Evolutionary conservation across 345 rosid genomes (phyloP).

Genomic region (Pseudoturritis turrita): DNA sequence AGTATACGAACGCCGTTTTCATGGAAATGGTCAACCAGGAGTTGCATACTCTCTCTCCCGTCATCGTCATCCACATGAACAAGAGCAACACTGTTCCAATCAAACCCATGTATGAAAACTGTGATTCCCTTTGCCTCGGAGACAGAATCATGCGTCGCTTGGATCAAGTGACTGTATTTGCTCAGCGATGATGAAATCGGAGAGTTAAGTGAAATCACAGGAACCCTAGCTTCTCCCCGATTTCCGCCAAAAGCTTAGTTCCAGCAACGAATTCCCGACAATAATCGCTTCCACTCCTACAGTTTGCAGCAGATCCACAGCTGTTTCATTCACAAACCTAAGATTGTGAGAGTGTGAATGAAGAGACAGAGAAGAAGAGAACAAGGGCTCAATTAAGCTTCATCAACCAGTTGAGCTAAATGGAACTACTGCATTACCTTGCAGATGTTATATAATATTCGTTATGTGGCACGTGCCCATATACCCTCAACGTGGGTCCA

Average conservation of each 20-base stretch:
- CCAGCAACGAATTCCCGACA: constrained; percentile 9
- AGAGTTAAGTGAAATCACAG: constrained; percentile 26
- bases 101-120: constrained; percentile 17
- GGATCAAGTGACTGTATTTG: constrained; percentile 22
- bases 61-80: constrained; percentile 26
- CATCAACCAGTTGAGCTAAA: too few species aligned
- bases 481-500: too few species aligned
- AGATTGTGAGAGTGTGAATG: too few species aligned
- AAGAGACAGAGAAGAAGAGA: background rate
- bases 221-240: constrained; percentile 32
- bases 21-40: background rate
- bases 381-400: too few species aligned
- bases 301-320: constrained; percentile 16
- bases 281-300: constrained; percentile 10
- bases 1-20: background rate
- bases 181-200: background rate
- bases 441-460: too few species aligned
- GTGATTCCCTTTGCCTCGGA: constrained; percentile 23
- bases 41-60: constrained; percentile 25
- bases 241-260: constrained; percentile 24
- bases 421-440: too few species aligned
- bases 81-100: constrained; percentile 31
- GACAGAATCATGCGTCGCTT: constrained; percentile 19
- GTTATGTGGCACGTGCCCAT: too few species aligned
- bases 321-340: constrained; percentile 22